Evolutionary conservation across 2,329 filamentous ascomycete species (phyloP), one percentile per base, ranked within the genome.

Genomic region (Paecilomyces sp.): DNA sequence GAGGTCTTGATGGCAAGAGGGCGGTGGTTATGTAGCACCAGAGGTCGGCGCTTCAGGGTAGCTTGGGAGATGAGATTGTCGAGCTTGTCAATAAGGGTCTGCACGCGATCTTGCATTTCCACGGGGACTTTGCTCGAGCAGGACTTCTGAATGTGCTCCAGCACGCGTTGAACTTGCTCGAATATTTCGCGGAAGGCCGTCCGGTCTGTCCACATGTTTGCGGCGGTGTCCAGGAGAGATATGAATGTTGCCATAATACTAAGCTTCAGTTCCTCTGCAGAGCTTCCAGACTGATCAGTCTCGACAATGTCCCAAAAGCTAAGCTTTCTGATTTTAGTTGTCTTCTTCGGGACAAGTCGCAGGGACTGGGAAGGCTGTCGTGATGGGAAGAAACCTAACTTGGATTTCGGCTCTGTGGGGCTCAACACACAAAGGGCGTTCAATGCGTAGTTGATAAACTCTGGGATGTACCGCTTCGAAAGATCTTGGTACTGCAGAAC

Each of bases 391-490:
- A 74, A 77, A 3, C 83, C 85, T 1, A 83, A 71, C n/a, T 72
- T 67, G 9, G 76, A 75, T 9, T 75, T 69, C 2, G 80, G 67
- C 54, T 83, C 80, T 12, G 72, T 70, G 1, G 88, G 88, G n/a
- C 85, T 82, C 30, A 93, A 78, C 9, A 85, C 82, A 64, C 80
- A 83, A 22, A 97, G 76, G 0, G 88, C 88, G 72, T 93, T 92
- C 53, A 91, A 77, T 28, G 85, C 83, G 72, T 92, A 97, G 71
- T 91, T 91, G 66, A 96, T 81, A 33, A 92, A 83, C 75, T 99
- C 94, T 0, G 94, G 94, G 54, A 97, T 82, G 74, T 93, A 96
- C 67, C 94, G 84, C 78, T 92, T 94, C 4, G 93, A 88, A 6
- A 93, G 79, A 36, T 81, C 80, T 75, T 97, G 91, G 74, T 95